Conservation (phyloP, 805 yeast species). For the Zygosaccharomyces bisporus region DNA sequence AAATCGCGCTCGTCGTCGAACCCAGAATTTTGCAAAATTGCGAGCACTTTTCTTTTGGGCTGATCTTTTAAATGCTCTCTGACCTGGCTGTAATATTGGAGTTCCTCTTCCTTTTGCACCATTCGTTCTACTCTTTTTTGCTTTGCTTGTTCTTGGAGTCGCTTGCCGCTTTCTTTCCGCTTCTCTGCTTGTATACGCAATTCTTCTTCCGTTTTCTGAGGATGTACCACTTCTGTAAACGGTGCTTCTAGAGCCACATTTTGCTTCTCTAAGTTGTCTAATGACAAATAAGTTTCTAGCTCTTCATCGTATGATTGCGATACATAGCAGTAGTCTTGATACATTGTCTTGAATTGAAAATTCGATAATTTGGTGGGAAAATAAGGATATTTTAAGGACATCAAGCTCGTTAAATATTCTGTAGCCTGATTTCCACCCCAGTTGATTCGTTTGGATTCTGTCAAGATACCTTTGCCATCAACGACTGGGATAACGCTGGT, state of each 20-base stretch:
- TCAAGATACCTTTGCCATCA: constrained; percentile 59
- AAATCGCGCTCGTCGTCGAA: constrained; percentile 74
- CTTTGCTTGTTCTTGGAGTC: constrained; percentile 91
- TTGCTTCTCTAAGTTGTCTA: constrained; percentile 60
- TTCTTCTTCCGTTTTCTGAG: constrained; percentile 81
- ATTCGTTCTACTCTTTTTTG: constrained; percentile 76
- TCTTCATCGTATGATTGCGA: constrained; percentile 67
- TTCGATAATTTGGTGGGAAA: constrained; percentile 73
- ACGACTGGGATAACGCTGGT: constrained; percentile 81
- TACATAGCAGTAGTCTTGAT: constrained; percentile 75
- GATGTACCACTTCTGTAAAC: constrained; percentile 57
- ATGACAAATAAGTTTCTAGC: constrained; percentile 49
- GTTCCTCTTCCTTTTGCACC: constrained; percentile 75
- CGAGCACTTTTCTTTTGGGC: constrained; percentile 51
- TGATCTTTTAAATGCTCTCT: constrained; percentile 48
- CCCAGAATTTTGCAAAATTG: constrained; percentile 63
- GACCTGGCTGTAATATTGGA: constrained; percentile 61
- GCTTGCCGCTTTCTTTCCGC: constrained; percentile 77
- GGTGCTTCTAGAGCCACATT: constrained; percentile 84
- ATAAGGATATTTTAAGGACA: constrained; percentile 83
- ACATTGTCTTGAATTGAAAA: constrained; percentile 61
- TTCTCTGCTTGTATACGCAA: constrained; percentile 69
- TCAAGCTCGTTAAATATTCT: constrained; percentile 55
- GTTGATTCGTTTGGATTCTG: constrained; percentile 73
- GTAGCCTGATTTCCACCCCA: constrained; percentile 85